Evolutionary conservation across 164 flowering plant genomes (phyloP), one percentile per base, ranked within the genome.

Genomic region (Brasenia schreberi): DNA sequence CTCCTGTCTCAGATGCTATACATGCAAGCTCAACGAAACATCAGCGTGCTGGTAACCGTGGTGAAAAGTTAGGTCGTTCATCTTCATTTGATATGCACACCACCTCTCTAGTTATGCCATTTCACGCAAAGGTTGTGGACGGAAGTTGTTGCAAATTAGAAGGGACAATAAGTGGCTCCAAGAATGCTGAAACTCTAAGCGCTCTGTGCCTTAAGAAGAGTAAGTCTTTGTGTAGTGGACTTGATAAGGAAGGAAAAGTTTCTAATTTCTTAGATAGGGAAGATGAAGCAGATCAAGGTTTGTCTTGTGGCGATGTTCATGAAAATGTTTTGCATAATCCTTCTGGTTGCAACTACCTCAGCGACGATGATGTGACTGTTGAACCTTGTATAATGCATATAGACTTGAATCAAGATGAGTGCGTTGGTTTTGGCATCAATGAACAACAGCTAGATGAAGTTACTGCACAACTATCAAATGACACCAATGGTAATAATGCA

Each of bases 191-290:
- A 23, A 23, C 27, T 23, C 27, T 23, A 23, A 23, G 27, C 12
- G 53, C 12, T 45, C 12, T 4, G 12, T 45, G 6, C 43, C 67
- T 90, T 10, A 81, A 74, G 75, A 91, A 85, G 74, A 79, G 96
- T 77, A 76, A 68, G 65, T 94, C 96, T 73, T 73, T 84, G 12
- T 96, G 91, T 68, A 80, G 81, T 82, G 82, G 71, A 44, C 62
- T 86, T 49, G 79, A 79, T 60, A 73, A 66, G 76, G 75, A 78
- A 60, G 79, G 73, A 2, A 75, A 67, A 64, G 58, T 70, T 52
- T 66, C 72, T 65, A 65, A 44, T 61, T 75, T 71, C 33, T 67
- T 71, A 75, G 80, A 75, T 39, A 70, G 70, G 0, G 92, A 79
- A 63, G 78, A 79, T 68, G 92, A 76, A 60, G 68, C 60, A 6